These are phyloP conservation scores for Cordyceps militaris DNA, from an alignment of 2,329 filamentous ascomycete species.

Conservation along the genomic window DNA sequence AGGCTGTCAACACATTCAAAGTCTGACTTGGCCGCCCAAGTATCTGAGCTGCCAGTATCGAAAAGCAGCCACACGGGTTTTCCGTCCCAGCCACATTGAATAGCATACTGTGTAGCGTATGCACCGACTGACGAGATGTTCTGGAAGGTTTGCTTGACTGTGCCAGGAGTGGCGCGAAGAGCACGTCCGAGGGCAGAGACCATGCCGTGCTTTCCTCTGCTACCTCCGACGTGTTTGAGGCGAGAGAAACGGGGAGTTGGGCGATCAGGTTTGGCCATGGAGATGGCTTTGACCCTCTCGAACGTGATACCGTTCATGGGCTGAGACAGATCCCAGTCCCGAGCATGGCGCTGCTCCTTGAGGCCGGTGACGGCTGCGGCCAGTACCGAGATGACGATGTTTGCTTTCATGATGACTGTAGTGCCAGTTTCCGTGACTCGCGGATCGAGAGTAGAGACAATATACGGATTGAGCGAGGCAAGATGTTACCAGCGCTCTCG, in stretches of 20 bases:
- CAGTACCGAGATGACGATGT: conserved; percentile 1
- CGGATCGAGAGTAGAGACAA: neutral
- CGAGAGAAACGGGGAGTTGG: conserved; percentile 26
- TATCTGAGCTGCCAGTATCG: conserved; percentile 47
- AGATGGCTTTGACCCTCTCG: conserved; percentile 25
- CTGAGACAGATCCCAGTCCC: conserved; percentile 27
- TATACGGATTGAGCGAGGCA: conserved; percentile 7
- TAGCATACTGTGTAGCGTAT: conserved; percentile 36
- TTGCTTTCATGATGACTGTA: conserved; percentile 3
- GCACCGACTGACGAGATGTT: conserved; percentile 32
- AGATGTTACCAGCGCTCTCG: conserved; percentile 1
- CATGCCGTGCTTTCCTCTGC: conserved; percentile 20
- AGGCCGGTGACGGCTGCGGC: neutral
- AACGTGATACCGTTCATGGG: conserved; percentile 33
- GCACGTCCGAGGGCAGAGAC: conserved; percentile 24
- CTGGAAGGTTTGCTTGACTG: conserved; percentile 23
- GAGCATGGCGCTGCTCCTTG: conserved; percentile 10
- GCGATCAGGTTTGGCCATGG: conserved; percentile 22
- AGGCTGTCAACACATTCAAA: conserved; percentile 36
- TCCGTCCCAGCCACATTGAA: conserved; percentile 34
- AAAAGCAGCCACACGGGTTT: conserved; percentile 36
- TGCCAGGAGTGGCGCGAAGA: conserved; percentile 15
- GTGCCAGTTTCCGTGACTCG: neutral
- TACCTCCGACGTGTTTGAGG: conserved; percentile 25
- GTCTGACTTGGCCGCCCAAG: conserved; percentile 36